Conservation (phyloP, 441 rosid genomes). For the Populus hybrid region DNA sequence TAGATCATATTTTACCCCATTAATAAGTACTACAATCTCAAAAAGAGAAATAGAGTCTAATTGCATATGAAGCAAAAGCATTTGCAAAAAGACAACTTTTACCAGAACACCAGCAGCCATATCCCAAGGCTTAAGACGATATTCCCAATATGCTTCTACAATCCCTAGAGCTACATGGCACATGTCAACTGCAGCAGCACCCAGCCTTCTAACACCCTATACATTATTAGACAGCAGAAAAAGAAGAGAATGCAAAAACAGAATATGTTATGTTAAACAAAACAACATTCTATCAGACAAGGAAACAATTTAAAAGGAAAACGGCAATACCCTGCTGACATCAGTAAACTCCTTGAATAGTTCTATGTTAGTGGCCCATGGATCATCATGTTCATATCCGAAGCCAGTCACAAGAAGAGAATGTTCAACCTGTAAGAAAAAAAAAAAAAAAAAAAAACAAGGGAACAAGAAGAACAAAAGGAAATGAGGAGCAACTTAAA, state of each 20-base stretch:
- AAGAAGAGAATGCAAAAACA: neutral
- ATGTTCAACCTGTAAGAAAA: constrained; percentile 59
- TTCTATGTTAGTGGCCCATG: constrained; percentile 86
- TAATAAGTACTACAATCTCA: neutral
- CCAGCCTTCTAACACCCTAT: constrained; percentile 93
- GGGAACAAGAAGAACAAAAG: neutral
- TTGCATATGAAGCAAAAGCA: constrained; percentile 4
- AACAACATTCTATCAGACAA: neutral
- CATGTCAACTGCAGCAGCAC: constrained; percentile 99
- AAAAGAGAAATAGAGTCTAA: neutral
- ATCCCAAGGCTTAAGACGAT: constrained; percentile 98
- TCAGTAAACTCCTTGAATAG: constrained; percentile 94
- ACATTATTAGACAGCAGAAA: constrained; percentile 4
- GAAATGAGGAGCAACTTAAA: neutral
- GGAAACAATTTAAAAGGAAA: neutral
- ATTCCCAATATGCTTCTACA: constrained; percentile 92
- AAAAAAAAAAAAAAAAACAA: constrained; percentile 6
- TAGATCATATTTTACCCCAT: neutral
- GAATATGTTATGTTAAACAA: neutral
- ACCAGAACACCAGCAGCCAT: constrained; percentile 99
- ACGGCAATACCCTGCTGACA: constrained; percentile 60
- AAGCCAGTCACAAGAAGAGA: constrained; percentile 97
- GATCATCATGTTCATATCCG: constrained; percentile 92
- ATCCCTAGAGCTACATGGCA: constrained; percentile 95
- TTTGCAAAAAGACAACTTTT: constrained; percentile 15